Base-by-base conservation (phyloP, 106 monocot species). In the Vanilla planifolia region DNA sequence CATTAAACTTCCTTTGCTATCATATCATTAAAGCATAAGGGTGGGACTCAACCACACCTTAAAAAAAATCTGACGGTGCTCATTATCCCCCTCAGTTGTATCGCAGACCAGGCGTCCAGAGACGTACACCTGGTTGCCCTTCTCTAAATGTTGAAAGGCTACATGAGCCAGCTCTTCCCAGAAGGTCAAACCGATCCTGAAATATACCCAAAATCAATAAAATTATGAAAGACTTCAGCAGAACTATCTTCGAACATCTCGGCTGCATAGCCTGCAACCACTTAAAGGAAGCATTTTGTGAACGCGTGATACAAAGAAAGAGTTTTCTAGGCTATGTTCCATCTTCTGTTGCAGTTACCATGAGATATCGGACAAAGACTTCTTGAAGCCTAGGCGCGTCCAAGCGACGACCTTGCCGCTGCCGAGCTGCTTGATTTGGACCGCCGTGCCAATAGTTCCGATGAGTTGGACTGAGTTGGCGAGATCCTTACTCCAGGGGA, bases 131-230 rank as follows among this genome's bases (percentile, higher is more conserved):
- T 79, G 86, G 26, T 79, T 70, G 37, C 95, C 95, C 63, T 86
- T 79, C 75, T 86, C 78, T 10, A 95, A 56, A 61, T 95, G 86
- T 59, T 90, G 83, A 45, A 67, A 86, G 19, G 90, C 95, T 28
- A 79, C 64, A 72, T 86, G 80, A 1, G 95, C 90, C 43, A 96
- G 56, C 7, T 96, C 87, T 76, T 95, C 89, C 90, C 95, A 95
- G 52, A 95, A 78, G 13, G 75, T 79, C 33, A 95, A 50, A 74
- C 69, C 90, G 59, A 95, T 80, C 95, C 95, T 95, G 70, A 28
- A 80, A 14, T 42, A 56, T n/a, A 27, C 3, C 33, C 30, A 22
- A 6, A n/a, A n/a, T n/a, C n/a, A n/a, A 58, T n/a, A 60, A 55
- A 40, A 6, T 0, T 1, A 47, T 39, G 1, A 35, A 27, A 56